Conservation (phyloP, 2,329 filamentous ascomycete genomes). For the Phyllosticta citrichinensis region DNA sequence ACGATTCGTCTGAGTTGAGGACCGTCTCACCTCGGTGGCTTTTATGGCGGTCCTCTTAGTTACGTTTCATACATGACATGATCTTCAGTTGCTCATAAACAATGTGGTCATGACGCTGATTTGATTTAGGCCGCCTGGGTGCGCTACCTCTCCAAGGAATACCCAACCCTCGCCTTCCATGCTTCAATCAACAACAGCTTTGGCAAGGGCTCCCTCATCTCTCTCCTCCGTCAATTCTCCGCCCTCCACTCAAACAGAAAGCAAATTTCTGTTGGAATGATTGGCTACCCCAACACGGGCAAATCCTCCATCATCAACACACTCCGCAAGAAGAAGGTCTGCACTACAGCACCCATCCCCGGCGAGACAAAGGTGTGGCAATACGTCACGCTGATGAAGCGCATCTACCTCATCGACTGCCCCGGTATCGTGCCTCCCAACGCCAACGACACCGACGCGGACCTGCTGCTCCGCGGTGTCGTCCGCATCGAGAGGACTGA, state of each 20-base stretch:
- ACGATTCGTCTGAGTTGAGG: constrained; percentile 98
- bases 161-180: constrained; percentile 90
- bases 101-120: constrained; percentile 20
- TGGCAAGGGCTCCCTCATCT: constrained; percentile 88
- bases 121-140: constrained; percentile 80
- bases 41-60: constrained; percentile 92
- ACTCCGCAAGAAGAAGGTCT: constrained; percentile 85
- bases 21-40: constrained; percentile 54
- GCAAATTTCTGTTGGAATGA: constrained; percentile 85
- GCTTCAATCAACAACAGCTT: constrained; percentile 93
- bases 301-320: constrained; percentile 98
- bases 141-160: constrained; percentile 73
- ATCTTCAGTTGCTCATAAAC: constrained; percentile 20
- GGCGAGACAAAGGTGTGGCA: constrained; percentile 98
- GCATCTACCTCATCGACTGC: constrained; percentile 92
- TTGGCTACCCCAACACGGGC: constrained; percentile 86
- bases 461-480: constrained; percentile 82
- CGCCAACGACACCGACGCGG: constrained; percentile 69
- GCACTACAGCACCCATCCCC: constrained; percentile 86
- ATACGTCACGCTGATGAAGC: constrained; percentile 90
- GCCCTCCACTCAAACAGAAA: constrained; percentile 82
- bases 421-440: constrained; percentile 93
- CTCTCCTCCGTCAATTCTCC: constrained; percentile 85
- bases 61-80: constrained; percentile 75
- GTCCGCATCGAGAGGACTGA: constrained; percentile 94